These are phyloP conservation scores for Microcyclospora tardicrescens DNA, from an alignment of 2,329 filamentous ascomycete species.

Conservation along the genomic window DNA sequence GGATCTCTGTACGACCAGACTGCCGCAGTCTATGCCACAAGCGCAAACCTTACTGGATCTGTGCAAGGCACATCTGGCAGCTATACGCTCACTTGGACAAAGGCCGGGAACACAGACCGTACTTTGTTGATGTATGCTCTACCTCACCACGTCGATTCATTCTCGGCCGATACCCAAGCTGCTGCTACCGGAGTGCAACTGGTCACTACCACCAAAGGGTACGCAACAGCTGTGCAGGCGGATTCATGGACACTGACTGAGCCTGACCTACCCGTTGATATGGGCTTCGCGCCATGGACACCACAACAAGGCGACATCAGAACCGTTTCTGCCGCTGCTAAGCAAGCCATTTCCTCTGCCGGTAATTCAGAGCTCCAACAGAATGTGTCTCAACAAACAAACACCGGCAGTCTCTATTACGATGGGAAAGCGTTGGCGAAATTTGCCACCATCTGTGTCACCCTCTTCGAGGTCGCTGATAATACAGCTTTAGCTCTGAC, in stretches of 20 bases:
- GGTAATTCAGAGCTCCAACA: slow-evolving; percentile 57
- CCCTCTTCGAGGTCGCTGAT: slow-evolving; percentile 40
- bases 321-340: slow-evolving; percentile 33
- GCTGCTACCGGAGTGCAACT: slow-evolving; percentile 44
- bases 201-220: slow-evolving; percentile 74
- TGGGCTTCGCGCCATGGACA: slow-evolving; percentile 71
- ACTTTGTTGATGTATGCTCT: slow-evolving; percentile 73
- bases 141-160: slow-evolving; percentile 71
- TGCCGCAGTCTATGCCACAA: slow-evolving; percentile 59
- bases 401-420: slow-evolving; percentile 83
- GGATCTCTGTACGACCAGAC: slow-evolving; percentile 63
- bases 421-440: slow-evolving; percentile 51
- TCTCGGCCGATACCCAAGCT: slow-evolving; percentile 45
- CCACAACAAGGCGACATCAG: slow-evolving; percentile 30
- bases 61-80: slow-evolving; percentile 47
- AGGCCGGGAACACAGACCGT: slow-evolving; percentile 47
- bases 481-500: slow-evolving; percentile 39
- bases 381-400: slow-evolving; percentile 58
- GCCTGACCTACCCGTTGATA: slow-evolving; percentile 52
- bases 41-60: slow-evolving; percentile 51
- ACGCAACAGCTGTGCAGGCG: slow-evolving; percentile 57
- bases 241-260: slow-evolving; percentile 71
- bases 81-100: slow-evolving; percentile 64
- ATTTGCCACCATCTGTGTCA: slow-evolving; percentile 33
- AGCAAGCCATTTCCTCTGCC: slow-evolving; percentile 42